Conservation (phyloP, 2,329 filamentous ascomycete species). For the Emydomyces testavorans region DNA sequence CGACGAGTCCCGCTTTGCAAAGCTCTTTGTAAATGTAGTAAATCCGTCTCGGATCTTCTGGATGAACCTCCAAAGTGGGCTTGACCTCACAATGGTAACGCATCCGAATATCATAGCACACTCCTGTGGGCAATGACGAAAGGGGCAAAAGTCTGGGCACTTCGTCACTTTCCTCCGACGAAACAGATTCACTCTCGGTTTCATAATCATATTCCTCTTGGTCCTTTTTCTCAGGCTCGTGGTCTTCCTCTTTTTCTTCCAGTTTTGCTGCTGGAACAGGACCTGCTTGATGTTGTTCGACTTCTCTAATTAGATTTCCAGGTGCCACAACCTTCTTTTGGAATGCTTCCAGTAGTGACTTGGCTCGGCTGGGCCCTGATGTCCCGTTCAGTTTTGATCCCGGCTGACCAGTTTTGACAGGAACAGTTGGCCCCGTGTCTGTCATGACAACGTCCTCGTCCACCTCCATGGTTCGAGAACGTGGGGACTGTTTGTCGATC, state of each 20-base stretch:
- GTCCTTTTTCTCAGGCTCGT: constrained; percentile 14
- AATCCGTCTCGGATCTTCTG: constrained; percentile 86
- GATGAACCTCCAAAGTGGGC: constrained; percentile 60
- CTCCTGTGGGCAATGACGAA: constrained; percentile 54
- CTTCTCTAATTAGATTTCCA: constrained; percentile 12
- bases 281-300: constrained; percentile 12
- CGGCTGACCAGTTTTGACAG: constrained; percentile 17
- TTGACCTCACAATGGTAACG: constrained; percentile 84
- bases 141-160: constrained; percentile 35
- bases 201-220: neutral
- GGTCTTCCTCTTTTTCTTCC: constrained; percentile 6
- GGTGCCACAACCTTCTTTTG: constrained; percentile 19
- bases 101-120: constrained; percentile 91
- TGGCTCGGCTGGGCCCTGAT: neutral
- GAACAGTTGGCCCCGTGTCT: constrained; percentile 20
- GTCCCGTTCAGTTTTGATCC: constrained; percentile 14
- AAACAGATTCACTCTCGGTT: constrained; percentile 29
- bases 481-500: neutral
- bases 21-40: constrained; percentile 87
- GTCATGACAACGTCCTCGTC: constrained; percentile 35
- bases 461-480: constrained; percentile 17
- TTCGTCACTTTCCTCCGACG: constrained; percentile 26
- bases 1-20: constrained; percentile 68
- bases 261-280: neutral
- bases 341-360: constrained; percentile 14